Evolutionary conservation across 331 rosid species (phyloP).

Genomic region (Prunus yedoensis): DNA sequence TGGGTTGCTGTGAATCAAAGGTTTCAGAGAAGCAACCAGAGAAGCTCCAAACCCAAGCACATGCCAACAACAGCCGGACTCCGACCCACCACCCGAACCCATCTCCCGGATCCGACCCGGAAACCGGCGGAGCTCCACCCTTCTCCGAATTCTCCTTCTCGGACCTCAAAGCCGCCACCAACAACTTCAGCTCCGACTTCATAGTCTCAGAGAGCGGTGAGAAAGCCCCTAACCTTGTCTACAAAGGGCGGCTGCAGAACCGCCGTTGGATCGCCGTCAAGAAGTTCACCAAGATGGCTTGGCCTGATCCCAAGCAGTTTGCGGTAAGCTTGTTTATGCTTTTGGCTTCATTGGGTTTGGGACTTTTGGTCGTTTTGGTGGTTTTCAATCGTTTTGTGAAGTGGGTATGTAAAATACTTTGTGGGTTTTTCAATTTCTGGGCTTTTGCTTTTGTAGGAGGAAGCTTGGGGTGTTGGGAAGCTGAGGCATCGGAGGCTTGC

Average conservation of each 20-base stretch:
- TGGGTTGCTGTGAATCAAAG: constrained; percentile 83
- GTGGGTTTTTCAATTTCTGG: neutral
- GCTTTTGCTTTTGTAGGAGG: constrained; percentile 50
- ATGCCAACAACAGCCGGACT: constrained; percentile 9
- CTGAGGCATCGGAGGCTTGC: constrained; percentile 82
- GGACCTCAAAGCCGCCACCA: constrained; percentile 80
- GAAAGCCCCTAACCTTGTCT: constrained; percentile 83
- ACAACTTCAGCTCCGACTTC: constrained; percentile 72
- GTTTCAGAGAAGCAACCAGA: constrained; percentile 41
- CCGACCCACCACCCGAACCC: constrained; percentile 27
- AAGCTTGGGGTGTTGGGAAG: constrained; percentile 84
- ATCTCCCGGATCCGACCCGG: constrained; percentile 26
- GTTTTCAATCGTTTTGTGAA: neutral
- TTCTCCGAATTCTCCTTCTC: constrained; percentile 73
- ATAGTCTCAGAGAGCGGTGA: constrained; percentile 95
- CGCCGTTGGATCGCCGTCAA: constrained; percentile 90
- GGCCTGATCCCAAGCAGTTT: constrained; percentile 97
- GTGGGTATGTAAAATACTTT: constrained; percentile 9
- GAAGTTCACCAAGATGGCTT: constrained; percentile 85
- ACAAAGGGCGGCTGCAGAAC: constrained; percentile 78
- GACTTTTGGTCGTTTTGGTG: neutral
- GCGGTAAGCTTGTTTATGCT: constrained; percentile 35
- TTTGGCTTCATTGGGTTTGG: neutral
- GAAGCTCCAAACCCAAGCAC: constrained; percentile 33
- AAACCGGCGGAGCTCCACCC: constrained; percentile 28